Conservation (phyloP, 23 red algal species). For the Gracilariopsis chorda region DNA sequence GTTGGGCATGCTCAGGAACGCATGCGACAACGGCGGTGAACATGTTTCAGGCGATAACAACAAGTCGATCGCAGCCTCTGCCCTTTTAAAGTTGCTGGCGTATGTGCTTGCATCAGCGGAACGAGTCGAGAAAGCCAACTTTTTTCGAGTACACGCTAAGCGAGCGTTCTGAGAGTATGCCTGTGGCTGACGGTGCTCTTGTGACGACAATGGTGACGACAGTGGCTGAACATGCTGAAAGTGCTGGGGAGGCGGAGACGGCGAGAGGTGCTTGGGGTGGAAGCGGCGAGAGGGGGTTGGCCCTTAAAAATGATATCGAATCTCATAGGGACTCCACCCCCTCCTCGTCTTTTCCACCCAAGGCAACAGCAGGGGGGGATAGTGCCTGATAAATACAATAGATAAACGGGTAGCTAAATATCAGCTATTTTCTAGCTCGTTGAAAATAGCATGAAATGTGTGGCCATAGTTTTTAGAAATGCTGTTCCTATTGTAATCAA, state of each 20-base stretch:
- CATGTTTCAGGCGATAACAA: not conserved
- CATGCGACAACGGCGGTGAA: not conserved
- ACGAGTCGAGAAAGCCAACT: not conserved
- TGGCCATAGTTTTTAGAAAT: too few relatives aligned
- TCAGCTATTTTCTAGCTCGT: too few relatives aligned
- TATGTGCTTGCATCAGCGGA: not conserved
- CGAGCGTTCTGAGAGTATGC: not conserved
- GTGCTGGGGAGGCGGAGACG: not conserved
- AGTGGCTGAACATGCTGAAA: not conserved
- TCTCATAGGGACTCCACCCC: too few relatives aligned
- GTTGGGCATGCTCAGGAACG: not conserved
- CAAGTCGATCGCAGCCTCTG: conserved; percentile 4
- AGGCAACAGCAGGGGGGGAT: too few relatives aligned
- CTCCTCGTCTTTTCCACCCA: too few relatives aligned
- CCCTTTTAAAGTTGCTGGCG: not conserved
- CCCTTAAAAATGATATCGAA: too few relatives aligned
- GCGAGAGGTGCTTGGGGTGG: too few relatives aligned
- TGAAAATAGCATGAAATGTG: too few relatives aligned
- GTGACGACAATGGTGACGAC: not conserved
- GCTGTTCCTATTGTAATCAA: too few relatives aligned
- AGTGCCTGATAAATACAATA: too few relatives aligned
- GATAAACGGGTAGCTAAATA: too few relatives aligned
- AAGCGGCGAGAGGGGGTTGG: too few relatives aligned
- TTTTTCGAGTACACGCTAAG: not conserved
- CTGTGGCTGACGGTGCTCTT: not conserved